A percentile compares a stretch with the other conserved stretches of the same genome.
phyloP scores from a whole-genome alignment of 352 stramenopile genomes.

The Phytophthora pinifolia region DNA sequence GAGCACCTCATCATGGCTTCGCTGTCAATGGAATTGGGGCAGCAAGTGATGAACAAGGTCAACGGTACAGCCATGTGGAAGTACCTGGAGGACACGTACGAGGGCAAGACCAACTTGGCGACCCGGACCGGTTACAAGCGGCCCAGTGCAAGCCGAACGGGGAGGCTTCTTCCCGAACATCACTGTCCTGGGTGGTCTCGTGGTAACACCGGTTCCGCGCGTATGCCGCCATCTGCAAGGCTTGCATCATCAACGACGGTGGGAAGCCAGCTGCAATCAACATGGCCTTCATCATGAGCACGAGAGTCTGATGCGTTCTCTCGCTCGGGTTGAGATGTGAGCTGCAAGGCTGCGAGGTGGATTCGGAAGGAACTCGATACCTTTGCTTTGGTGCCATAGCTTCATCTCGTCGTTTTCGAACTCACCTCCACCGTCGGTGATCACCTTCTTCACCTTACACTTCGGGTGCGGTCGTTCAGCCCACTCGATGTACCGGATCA shows the following conservation, averaged over 20 bases:
- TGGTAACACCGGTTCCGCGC: background rate
- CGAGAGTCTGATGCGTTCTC: background rate
- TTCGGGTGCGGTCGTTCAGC: background rate
- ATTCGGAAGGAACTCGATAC: too few species aligned
- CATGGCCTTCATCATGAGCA: constrained; percentile 8
- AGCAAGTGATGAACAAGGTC: constrained; percentile 8
- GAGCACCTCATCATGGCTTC: constrained; percentile 3
- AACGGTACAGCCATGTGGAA: constrained; percentile 1
- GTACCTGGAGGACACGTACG: constrained; percentile 4
- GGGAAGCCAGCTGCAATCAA: background rate
- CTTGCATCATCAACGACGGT: background rate
- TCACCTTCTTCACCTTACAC: background rate
- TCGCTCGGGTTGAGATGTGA: too few species aligned
- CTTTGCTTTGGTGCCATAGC: background rate
- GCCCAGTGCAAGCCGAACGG: constrained; percentile 2
- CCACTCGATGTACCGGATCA: too few species aligned
- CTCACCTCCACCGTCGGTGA: constrained; percentile 1
- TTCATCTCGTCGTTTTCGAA: background rate
- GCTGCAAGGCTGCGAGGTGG: too few species aligned
- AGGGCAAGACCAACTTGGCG: constrained; percentile 7
- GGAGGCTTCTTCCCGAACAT: too few species aligned
- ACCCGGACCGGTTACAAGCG: constrained; percentile 8
- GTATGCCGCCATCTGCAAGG: constrained; percentile 1
- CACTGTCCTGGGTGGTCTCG: background rate
- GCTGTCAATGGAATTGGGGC: constrained; percentile 10